Evolutionary conservation across 2,329 filamentous ascomycete genomes (phyloP).

Genomic region (Penicillium thymicola): DNA sequence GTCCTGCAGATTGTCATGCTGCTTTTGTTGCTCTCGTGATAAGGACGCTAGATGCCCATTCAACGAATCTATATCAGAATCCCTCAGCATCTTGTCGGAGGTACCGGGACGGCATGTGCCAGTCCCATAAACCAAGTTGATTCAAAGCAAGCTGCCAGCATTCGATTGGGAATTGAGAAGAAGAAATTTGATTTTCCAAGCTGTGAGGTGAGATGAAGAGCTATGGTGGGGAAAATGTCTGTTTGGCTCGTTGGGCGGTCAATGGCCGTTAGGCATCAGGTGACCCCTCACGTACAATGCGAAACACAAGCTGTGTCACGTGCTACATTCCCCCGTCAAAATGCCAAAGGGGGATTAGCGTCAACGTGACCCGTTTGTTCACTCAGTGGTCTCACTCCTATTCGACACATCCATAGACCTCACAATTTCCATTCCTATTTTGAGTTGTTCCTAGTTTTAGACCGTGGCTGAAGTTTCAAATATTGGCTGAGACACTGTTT

Average conservation of each 20-base stretch:
- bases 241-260: slow-evolving; percentile 4
- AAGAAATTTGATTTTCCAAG: not conserved
- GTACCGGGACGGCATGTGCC: slow-evolving; percentile 19
- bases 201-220: not conserved
- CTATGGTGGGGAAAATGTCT: slow-evolving; percentile 10
- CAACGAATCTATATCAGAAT: slow-evolving; percentile 27
- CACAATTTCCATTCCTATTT: not conserved
- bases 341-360: not conserved
- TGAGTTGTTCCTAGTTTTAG: not conserved
- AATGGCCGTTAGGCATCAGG: slow-evolving; percentile 3
- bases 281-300: not conserved
- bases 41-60: slow-evolving; percentile 17
- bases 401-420: not conserved
- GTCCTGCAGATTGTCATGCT: slow-evolving; percentile 30
- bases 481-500: not conserved
- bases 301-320: not conserved
- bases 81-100: slow-evolving; percentile 20
- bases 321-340: not conserved
- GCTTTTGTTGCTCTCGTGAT: slow-evolving; percentile 25
- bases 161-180: slow-evolving; percentile 5
- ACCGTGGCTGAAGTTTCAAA: not conserved
- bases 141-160: slow-evolving; percentile 5
- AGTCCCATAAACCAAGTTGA: slow-evolving; percentile 12
- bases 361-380: not conserved
- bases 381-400: not conserved